Percentiles rank a stretch among this genome's conserved stretches.
These are phyloP conservation scores for Paulinella micropora DNA, from an alignment of 78 protist genomes.

Conservation along the genomic window DNA sequence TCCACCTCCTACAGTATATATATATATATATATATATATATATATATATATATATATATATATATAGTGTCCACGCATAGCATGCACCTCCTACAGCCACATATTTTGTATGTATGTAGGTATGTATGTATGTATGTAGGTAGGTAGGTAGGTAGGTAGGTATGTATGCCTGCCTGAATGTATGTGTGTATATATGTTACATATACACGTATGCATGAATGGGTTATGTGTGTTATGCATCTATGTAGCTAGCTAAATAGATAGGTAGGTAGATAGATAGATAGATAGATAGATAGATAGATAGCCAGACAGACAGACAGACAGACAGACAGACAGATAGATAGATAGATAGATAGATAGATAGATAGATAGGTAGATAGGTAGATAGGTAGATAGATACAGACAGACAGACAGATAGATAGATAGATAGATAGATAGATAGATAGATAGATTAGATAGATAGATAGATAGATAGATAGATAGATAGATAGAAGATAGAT, in stretches of 20 bases:
- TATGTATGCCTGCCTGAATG: not conserved
- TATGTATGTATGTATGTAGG: not conserved
- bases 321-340: not conserved
- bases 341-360: not conserved
- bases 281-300: not conserved
- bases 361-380: not conserved
- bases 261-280: not conserved
- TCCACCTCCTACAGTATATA: slow-evolving; percentile 70
- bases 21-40: slow-evolving; percentile 74
- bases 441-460: not conserved
- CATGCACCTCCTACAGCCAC: too few relatives aligned
- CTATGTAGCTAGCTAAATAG: not conserved
- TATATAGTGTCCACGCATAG: too few relatives aligned
- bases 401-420: not conserved
- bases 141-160: not conserved
- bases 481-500: not conserved
- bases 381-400: not conserved
- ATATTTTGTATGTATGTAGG: not conserved
- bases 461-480: not conserved
- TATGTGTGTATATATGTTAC: not conserved
- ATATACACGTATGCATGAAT: not conserved
- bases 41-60: slow-evolving; percentile 2
- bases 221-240: not conserved
- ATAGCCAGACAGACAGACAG: not conserved
- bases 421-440: not conserved